Evolutionary conservation across 257 asterid genomes (phyloP).

Genomic region (Solanum clarkiae): DNA sequence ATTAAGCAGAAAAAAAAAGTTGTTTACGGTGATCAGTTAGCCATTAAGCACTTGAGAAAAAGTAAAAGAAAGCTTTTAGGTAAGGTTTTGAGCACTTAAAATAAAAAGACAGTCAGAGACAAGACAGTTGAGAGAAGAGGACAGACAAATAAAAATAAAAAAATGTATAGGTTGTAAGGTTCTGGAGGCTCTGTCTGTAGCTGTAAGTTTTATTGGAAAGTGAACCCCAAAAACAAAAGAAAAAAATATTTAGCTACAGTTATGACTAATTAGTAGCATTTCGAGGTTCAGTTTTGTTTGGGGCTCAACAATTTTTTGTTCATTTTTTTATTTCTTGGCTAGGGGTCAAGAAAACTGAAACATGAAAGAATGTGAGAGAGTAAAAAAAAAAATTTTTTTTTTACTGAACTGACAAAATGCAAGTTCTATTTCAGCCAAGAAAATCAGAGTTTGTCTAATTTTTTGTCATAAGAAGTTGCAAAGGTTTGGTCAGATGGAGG

Average conservation of each 20-base stretch:
- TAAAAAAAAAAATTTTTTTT: neutral
- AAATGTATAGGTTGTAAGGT: neutral
- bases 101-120: conserved; percentile 35
- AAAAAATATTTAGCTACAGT: neutral
- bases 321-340: conserved; percentile 1
- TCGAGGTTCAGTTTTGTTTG: conserved; percentile 6
- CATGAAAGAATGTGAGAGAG: neutral
- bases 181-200: conserved; percentile 16
- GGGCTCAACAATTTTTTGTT: conserved; percentile 1
- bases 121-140: conserved; percentile 35
- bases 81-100: neutral
- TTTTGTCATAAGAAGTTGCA: neutral
- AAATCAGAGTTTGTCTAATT: conserved; percentile 12
- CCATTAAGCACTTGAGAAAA: conserved; percentile 14
- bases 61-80: neutral
- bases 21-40: neutral
- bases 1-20: too few species aligned
- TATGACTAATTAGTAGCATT: neutral
- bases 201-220: conserved; percentile 29
- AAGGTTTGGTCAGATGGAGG: neutral
- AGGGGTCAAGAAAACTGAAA: conserved; percentile 4
- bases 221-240: conserved; percentile 2
- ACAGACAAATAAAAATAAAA: neutral
- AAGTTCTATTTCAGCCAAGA: conserved; percentile 14
- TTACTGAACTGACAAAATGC: conserved; percentile 10